Evolutionary conservation across 2,329 filamentous ascomycete genomes (phyloP).

Genomic region (Colletotrichum lupini): DNA sequence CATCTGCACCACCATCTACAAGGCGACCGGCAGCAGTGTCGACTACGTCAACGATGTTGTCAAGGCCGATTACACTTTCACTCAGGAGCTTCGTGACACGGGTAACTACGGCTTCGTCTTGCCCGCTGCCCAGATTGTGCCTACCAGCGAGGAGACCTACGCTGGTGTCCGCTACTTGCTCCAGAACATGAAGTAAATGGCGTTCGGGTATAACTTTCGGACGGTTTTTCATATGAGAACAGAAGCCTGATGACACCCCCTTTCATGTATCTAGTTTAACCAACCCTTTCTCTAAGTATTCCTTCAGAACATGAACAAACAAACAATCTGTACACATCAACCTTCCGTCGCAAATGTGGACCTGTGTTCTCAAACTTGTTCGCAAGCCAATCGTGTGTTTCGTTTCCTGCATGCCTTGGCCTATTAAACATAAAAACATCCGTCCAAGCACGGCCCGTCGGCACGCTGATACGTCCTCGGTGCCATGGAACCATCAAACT

Average conservation of each 20-base stretch:
- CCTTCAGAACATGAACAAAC: neutral
- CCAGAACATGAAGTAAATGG: slow-evolving; percentile 48
- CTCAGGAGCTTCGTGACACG: slow-evolving; percentile 50
- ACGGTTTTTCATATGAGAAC: too few relatives aligned
- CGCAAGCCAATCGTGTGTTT: neutral
- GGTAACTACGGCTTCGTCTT: slow-evolving; percentile 56
- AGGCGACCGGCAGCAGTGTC: slow-evolving; percentile 58
- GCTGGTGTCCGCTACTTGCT: slow-evolving; percentile 70
- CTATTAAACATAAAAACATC: neutral
- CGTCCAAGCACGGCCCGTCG: neutral
- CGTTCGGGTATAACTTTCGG: too few relatives aligned
- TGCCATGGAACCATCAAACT: neutral
- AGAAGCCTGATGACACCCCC: neutral
- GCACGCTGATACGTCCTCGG: slow-evolving; percentile 16
- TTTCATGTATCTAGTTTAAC: neutral
- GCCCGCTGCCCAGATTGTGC: slow-evolving; percentile 54
- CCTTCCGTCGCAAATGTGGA: neutral
- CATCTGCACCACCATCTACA: slow-evolving; percentile 71
- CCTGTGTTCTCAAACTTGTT: too few relatives aligned
- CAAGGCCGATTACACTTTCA: slow-evolving; percentile 53
- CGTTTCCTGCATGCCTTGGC: neutral
- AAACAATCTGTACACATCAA: neutral
- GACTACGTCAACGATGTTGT: slow-evolving; percentile 58
- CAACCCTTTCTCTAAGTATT: neutral
- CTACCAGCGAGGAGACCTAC: slow-evolving; percentile 55